Conservation (phyloP, 495 filamentous ascomycete species). For the Daldinia decipiens region DNA sequence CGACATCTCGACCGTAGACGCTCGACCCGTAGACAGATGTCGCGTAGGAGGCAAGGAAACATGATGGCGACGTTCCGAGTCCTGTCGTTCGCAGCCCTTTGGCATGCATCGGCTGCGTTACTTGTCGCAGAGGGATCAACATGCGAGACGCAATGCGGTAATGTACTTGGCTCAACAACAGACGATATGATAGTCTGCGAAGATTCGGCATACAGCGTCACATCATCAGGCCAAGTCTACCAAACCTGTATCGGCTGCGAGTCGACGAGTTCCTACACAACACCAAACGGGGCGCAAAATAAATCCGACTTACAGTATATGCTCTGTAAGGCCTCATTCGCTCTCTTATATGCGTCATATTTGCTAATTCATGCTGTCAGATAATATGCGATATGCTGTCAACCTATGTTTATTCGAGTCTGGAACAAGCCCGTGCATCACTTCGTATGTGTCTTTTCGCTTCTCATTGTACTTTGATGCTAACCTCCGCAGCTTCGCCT, state of each 20-base stretch:
- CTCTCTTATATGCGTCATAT: not conserved
- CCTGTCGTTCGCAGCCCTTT: conserved; percentile 36
- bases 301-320: conserved; percentile 53
- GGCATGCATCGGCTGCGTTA: conserved; percentile 48
- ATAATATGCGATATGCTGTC: conserved; percentile 57
- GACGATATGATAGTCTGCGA: conserved; percentile 55
- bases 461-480: conserved; percentile 16
- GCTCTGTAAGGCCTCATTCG: conserved; percentile 51
- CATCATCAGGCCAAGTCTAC: conserved; percentile 50
- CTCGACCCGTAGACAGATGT: conserved; percentile 2
- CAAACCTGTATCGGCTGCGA: conserved; percentile 57
- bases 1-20: conserved; percentile 2
- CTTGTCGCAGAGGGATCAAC: conserved; percentile 53
- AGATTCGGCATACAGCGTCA: conserved; percentile 41
- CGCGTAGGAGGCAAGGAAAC: not conserved
- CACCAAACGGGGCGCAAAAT: conserved; percentile 25
- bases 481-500: conserved; percentile 51
- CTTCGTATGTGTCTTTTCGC: conserved; percentile 47
- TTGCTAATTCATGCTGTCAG: conserved; percentile 39
- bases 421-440: conserved; percentile 52
- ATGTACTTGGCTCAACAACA: conserved; percentile 51
- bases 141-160: conserved; percentile 58
- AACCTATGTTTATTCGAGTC: conserved; percentile 53
- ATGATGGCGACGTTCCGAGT: conserved; percentile 18
- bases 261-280: conserved; percentile 50